Conservation (phyloP, 352 stramenopile genomes). For the Globisporangium viniferum region DNA sequence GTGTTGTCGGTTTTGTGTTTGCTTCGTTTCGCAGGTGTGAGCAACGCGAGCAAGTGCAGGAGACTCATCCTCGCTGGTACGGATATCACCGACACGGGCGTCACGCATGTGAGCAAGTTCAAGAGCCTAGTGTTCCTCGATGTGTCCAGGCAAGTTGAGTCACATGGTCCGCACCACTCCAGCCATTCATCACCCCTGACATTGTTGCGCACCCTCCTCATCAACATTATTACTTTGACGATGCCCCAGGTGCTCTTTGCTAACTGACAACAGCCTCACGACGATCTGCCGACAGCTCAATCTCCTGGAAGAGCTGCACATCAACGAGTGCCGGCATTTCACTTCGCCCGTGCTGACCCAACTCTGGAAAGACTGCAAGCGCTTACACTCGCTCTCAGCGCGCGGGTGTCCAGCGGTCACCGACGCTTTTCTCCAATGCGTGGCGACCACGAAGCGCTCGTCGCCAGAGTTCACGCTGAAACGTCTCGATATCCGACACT, state of each 20-base stretch:
- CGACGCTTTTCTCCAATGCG: slow-evolving; percentile 50
- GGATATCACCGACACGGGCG: slow-evolving; percentile 25
- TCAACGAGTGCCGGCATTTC: slow-evolving; percentile 67
- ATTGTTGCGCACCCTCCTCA: not conserved
- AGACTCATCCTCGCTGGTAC: slow-evolving; percentile 27
- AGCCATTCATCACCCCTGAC: not conserved
- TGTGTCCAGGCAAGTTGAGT: slow-evolving; percentile 20
- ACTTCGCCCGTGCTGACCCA: slow-evolving; percentile 40
- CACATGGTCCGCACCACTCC: not conserved
- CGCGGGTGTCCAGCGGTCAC: slow-evolving; percentile 43
- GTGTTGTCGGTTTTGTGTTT: not conserved
- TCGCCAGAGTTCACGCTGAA: slow-evolving; percentile 21
- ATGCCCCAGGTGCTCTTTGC: slow-evolving; percentile 29
- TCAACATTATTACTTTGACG: not conserved
- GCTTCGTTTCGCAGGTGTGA: not conserved
- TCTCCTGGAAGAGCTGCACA: slow-evolving; percentile 40
- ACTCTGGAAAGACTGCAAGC: slow-evolving; percentile 56
- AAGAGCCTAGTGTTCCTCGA: slow-evolving; percentile 28
- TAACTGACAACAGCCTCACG: slow-evolving; percentile 56
- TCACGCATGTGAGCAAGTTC: slow-evolving; percentile 23
- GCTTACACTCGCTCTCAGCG: slow-evolving; percentile 43
- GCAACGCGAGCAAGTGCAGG: slow-evolving; percentile 7
- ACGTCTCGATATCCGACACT: slow-evolving; percentile 50
- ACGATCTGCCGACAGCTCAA: slow-evolving; percentile 41
- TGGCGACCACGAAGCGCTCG: slow-evolving; percentile 47